Conservation (phyloP, 441 rosid genomes). For the Gossypium schwendimanii region DNA sequence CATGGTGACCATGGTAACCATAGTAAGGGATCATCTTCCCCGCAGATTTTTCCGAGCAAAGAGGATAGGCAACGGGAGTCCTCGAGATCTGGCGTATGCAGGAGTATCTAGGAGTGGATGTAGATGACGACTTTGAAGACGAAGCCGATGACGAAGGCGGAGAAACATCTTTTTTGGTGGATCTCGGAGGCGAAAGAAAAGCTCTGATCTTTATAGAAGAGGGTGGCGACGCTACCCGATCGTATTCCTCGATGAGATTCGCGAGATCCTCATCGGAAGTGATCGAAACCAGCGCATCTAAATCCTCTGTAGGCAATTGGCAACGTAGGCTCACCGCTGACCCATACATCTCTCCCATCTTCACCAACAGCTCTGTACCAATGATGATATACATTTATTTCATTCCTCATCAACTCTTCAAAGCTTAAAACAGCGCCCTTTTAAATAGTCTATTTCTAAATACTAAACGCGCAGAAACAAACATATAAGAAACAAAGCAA, state of each 20-base stretch:
- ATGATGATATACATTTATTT: slow-evolving; percentile 1
- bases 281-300: slow-evolving; percentile 76
- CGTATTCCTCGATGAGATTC: slow-evolving; percentile 84
- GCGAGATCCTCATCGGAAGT: slow-evolving; percentile 76
- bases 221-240: slow-evolving; percentile 32
- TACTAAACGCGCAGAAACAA: not conserved
- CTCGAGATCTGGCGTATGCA: slow-evolving; percentile 30
- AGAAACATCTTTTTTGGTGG: slow-evolving; percentile 27
- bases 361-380: slow-evolving; percentile 55
- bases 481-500: not conserved
- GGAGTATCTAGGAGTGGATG: slow-evolving; percentile 33
- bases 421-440: not conserved
- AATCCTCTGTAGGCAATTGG: slow-evolving; percentile 76
- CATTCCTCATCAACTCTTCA: slow-evolving; percentile 20
- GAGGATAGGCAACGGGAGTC: slow-evolving; percentile 32
- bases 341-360: slow-evolving; percentile 68
- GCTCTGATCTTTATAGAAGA: slow-evolving; percentile 61
- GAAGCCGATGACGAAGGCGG: slow-evolving; percentile 27
- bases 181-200: slow-evolving; percentile 43
- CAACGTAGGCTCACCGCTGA: slow-evolving; percentile 49
- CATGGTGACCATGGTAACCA: slow-evolving; percentile 27
- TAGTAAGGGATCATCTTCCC: slow-evolving; percentile 31
- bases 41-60: slow-evolving; percentile 26
- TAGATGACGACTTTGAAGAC: slow-evolving; percentile 27
- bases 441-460: not conserved